Evolutionary conservation across 2,329 filamentous ascomycete species (phyloP).

Genomic region (Thielaviopsis populi): DNA sequence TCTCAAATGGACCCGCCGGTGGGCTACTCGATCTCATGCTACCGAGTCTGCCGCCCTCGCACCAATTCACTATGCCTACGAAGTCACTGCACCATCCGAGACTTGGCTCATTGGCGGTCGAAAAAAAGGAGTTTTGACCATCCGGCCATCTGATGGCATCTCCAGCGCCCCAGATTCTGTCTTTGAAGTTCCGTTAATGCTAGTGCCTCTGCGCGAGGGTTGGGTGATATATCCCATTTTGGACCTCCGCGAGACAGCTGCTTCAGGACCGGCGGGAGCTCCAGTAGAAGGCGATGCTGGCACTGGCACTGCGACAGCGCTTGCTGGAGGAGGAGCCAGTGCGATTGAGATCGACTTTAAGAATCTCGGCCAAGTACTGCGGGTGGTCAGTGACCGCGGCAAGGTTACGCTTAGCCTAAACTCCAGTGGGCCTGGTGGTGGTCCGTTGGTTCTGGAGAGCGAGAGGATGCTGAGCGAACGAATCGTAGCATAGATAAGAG

Average conservation of each 20-base stretch:
- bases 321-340: slow-evolving; percentile 20
- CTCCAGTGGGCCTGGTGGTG: slow-evolving; percentile 48
- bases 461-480: slow-evolving; percentile 26
- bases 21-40: slow-evolving; percentile 36
- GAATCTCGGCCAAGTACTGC: slow-evolving; percentile 61
- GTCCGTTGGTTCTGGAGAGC: slow-evolving; percentile 51
- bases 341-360: slow-evolving; percentile 65
- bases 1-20: slow-evolving; percentile 46
- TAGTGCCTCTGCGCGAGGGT: slow-evolving; percentile 69
- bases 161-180: slow-evolving; percentile 3
- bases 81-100: slow-evolving; percentile 58
- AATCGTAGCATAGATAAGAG: not conserved
- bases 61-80: slow-evolving; percentile 53
- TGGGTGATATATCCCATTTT: slow-evolving; percentile 62
- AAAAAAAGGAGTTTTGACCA: slow-evolving; percentile 61
- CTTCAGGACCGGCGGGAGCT: slow-evolving; percentile 20
- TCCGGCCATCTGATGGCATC: slow-evolving; percentile 25
- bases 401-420: slow-evolving; percentile 61
- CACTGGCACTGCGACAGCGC: slow-evolving; percentile 18
- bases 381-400: slow-evolving; percentile 55
- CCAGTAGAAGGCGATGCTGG: slow-evolving; percentile 30
- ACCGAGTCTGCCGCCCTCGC: slow-evolving; percentile 19
- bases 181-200: slow-evolving; percentile 45
- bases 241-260: slow-evolving; percentile 53
- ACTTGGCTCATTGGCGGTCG: slow-evolving; percentile 76